Percentiles rank a stretch among this genome's conserved stretches.
Evolutionary conservation across 768 basidiomycete species (phyloP).

Genomic region (Leccinellum rugosiceps): DNA sequence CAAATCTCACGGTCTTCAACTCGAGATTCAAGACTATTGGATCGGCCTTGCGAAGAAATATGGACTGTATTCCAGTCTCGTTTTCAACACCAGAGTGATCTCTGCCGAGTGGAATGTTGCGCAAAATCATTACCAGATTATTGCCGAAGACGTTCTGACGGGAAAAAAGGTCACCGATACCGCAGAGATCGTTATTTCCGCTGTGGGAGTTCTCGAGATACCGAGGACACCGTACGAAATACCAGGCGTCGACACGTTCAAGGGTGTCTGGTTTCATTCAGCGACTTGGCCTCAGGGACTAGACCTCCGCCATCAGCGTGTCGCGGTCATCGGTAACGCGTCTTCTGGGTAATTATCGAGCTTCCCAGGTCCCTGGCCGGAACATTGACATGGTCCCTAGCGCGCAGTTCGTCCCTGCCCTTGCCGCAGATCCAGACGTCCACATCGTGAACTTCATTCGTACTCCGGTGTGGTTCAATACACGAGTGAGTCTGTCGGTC

Average conservation of each 20-base stretch:
- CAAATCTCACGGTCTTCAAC: conserved; percentile 38
- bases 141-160: conserved; percentile 30
- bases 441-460: conserved; percentile 56
- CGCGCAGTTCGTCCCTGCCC: conserved; percentile 58
- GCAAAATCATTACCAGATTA: conserved; percentile 37
- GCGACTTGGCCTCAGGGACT: conserved; percentile 44
- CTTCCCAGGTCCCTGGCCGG: background rate
- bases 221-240: conserved; percentile 38
- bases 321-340: conserved; percentile 56
- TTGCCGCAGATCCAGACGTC: conserved; percentile 49
- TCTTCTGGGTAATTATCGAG: conserved; percentile 50
- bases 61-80: conserved; percentile 37
- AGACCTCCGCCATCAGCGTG: conserved; percentile 40
- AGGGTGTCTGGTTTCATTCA: conserved; percentile 52
- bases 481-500: conserved; percentile 38
- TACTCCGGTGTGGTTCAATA: conserved; percentile 60
- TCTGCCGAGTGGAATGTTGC: conserved; percentile 43
- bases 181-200: conserved; percentile 51
- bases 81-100: conserved; percentile 43
- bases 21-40: conserved; percentile 46
- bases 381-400: conserved; percentile 31
- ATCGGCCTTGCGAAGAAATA: conserved; percentile 40
- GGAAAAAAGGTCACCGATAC: conserved; percentile 28
- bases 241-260: conserved; percentile 38
- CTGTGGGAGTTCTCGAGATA: conserved; percentile 46